Conservation (phyloP, 495 filamentous ascomycete genomes). For the Trichoderma orchidacearum region DNA sequence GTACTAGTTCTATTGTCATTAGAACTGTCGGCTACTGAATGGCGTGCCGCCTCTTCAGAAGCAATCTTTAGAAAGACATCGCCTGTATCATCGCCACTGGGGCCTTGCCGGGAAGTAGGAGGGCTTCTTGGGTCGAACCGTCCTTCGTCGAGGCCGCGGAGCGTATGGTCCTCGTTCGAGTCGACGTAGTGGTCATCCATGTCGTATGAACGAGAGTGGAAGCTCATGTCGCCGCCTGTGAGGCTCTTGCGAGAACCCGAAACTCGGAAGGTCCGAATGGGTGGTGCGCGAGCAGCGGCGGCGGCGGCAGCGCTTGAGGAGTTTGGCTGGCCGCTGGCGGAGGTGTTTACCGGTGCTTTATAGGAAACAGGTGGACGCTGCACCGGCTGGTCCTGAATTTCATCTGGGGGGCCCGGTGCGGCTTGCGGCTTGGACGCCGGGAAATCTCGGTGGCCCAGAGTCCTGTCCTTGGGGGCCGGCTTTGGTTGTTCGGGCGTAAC, state of each 20-base stretch:
- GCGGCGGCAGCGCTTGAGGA: constrained; percentile 12
- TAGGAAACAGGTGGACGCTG: constrained; percentile 30
- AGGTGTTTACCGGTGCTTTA: constrained; percentile 16
- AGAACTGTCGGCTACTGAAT: constrained; percentile 10
- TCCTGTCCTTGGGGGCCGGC: constrained; percentile 15
- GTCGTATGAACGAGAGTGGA: constrained; percentile 17
- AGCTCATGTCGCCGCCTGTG: constrained; percentile 31
- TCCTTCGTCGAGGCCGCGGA: constrained; percentile 35
- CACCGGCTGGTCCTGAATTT: constrained; percentile 19
- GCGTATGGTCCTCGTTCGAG: constrained; percentile 30
- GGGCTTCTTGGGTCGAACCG: constrained; percentile 21
- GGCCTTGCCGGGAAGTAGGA: constrained; percentile 21
- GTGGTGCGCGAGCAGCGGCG: constrained; percentile 21
- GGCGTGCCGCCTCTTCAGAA: constrained; percentile 25
- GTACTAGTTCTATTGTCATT: constrained; percentile 19
- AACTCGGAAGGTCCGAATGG: constrained; percentile 36
- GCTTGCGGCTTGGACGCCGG: constrained; percentile 19
- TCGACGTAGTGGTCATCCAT: constrained; percentile 21
- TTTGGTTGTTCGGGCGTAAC: constrained; percentile 6
- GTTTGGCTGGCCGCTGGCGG: constrained; percentile 5
- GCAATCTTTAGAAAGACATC: constrained; percentile 43
- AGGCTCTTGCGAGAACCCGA: constrained; percentile 34
- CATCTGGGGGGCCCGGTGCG: constrained; percentile 16
- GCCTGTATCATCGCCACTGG: constrained; percentile 30
- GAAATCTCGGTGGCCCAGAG: constrained; percentile 26